Base-by-base conservation (phyloP, 2,329 filamentous ascomycete genomes). In the Nigrospora sphaerica region DNA sequence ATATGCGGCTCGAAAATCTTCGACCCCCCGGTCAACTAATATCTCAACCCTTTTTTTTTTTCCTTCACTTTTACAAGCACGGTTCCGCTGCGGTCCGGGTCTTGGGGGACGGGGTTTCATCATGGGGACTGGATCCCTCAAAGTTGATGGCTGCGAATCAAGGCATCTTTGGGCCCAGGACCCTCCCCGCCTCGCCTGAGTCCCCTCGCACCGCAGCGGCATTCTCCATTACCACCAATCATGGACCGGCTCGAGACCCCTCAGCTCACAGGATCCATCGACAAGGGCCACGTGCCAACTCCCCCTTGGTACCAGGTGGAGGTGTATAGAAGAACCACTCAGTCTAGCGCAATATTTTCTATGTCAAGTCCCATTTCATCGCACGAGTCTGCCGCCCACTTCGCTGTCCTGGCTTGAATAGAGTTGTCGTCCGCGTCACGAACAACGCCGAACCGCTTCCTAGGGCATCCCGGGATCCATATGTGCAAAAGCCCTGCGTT, bases 281-380 rank as follows among this genome's bases (percentile, higher is more conserved):
- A 49, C 46, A 47, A 39, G 41, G 53, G 48, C 52, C 53, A 55
- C 54, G 54, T 58, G 50, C 52, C 45, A 47, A 45, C 45, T 46
- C 23, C 46, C 39, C 44, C 47, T 52, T 28, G 33, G 36, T 44
- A 42, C n/a, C 19, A 39, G 33, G 50, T 52, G 51, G 54, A 50
- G 39, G 46, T 50, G 37, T 42, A 45, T 55, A 54, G 46, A 49
- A 45, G 45, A 50, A 47, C 49, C 49, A 50, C 50, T 50, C 49
- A 44, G 47, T 52, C 43, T 52, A 48, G 43, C 49, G 39, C 45
- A 42, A 28, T 36, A 32, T 48, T 17, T 43, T 19, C 46, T 48
- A 44, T 49, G 42, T 44, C 33, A 45, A 46, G n/a, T 49, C 31
- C 23, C 33, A 49, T 39, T 32, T 14, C 23, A 33, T 33, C 16